Evolutionary conservation across 1,284 basidiomycete species (phyloP).

Genomic region (Ganoderma resinaceum): DNA sequence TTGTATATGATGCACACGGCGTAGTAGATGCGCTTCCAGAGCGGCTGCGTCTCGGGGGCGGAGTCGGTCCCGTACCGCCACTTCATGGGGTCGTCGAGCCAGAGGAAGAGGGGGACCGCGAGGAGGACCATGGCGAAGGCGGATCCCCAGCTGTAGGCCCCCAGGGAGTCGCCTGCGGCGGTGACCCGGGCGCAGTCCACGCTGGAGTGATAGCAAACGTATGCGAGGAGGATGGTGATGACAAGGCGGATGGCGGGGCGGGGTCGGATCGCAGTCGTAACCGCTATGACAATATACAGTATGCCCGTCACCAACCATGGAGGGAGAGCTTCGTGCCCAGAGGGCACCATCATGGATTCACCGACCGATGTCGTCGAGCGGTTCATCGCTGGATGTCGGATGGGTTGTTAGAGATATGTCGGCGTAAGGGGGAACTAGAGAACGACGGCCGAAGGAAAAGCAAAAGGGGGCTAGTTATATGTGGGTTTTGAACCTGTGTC

Average conservation of each 20-base stretch:
- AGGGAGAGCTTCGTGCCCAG: background rate
- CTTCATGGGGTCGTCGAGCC: constrained; percentile 2
- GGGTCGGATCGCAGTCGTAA: background rate
- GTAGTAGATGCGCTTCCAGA: background rate
- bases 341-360: background rate
- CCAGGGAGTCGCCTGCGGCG: background rate
- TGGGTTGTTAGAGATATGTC: background rate
- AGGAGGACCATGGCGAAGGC: background rate
- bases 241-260: background rate
- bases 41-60: background rate
- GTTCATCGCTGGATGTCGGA: background rate
- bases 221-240: background rate
- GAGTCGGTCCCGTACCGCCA: background rate
- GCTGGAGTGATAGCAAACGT: background rate
- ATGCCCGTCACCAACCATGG: background rate
- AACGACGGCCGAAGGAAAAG: background rate
- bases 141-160: background rate
- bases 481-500: background rate
- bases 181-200: background rate
- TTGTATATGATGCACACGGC: background rate
- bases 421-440: background rate
- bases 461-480: background rate
- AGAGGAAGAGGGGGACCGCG: background rate
- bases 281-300: background rate
- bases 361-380: background rate